phyloP scores from a whole-genome alignment of 768 basidiomycete genomes.

The Boletus tylopilopsis region DNA sequence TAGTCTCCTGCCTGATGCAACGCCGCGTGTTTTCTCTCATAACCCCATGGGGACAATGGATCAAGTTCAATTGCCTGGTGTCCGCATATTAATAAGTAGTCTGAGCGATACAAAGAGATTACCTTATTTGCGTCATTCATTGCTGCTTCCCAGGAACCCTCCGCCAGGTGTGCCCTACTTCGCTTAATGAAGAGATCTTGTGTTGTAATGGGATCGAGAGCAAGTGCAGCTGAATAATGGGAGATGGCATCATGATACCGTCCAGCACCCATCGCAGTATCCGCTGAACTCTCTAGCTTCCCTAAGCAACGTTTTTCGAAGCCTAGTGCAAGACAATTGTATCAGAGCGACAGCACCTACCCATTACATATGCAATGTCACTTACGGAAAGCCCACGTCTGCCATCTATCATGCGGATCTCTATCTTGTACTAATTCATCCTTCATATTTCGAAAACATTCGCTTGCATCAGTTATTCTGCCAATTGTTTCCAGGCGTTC shows the following conservation, averaged over 20 bases:
- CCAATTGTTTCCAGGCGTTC: neutral
- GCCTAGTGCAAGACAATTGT: neutral
- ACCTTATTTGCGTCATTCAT: constrained; percentile 3
- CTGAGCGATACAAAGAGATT: neutral
- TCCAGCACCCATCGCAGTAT: neutral
- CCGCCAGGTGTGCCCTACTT: neutral
- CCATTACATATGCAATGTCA: neutral
- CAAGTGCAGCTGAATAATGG: constrained; percentile 1
- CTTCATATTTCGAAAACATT: neutral
- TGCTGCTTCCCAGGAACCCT: neutral
- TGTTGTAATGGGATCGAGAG: neutral
- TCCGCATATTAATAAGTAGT: neutral
- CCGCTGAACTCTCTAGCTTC: neutral
- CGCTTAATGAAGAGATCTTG: neutral
- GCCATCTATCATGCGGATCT: neutral
- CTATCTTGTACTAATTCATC: neutral
- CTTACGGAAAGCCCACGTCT: neutral
- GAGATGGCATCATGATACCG: neutral
- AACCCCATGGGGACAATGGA: neutral
- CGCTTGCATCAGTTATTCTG: neutral
- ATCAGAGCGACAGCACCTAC: too few species aligned
- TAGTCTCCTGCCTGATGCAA: neutral
- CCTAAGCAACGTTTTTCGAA: neutral
- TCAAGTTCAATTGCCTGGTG: neutral
- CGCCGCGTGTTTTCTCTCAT: neutral